Evolutionary conservation across 306 rosid species (phyloP).

Genomic region (Prunus campanulata): DNA sequence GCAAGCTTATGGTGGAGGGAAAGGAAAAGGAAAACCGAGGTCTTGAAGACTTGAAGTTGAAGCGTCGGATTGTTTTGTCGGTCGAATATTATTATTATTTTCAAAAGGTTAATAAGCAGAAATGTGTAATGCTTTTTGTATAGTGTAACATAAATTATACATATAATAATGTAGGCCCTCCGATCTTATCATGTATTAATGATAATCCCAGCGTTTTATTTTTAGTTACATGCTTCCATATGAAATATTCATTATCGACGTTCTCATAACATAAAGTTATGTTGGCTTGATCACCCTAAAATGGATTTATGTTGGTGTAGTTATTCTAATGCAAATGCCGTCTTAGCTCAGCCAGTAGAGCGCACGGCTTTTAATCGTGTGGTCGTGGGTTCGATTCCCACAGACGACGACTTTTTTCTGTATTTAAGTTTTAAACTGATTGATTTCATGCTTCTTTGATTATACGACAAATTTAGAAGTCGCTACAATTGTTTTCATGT

Average conservation of each 20-base stretch:
- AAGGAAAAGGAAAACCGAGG: constrained; percentile 37
- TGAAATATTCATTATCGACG: background rate
- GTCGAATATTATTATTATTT: constrained; percentile 6
- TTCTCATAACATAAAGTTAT: background rate
- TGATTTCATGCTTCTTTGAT: no score
- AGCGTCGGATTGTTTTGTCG: constrained; percentile 21
- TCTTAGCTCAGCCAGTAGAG: background rate
- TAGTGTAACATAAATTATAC: background rate
- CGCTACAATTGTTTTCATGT: no score
- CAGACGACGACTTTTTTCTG: background rate
- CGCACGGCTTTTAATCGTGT: background rate
- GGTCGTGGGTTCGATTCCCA: background rate
- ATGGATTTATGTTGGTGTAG: background rate
- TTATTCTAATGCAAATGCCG: background rate
- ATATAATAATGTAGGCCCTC: background rate
- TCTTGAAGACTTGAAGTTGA: constrained; percentile 14
- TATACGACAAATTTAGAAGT: no score
- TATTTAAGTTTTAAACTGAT: background rate
- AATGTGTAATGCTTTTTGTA: constrained; percentile 4
- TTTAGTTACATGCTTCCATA: background rate
- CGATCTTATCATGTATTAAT: background rate
- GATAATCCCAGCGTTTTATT: background rate
- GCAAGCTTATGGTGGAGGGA: constrained; percentile 49
- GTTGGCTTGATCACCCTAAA: background rate
- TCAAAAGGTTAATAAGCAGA: constrained; percentile 7